Conservation (phyloP, 345 rosid genomes). For the Sonneratia caseolaris region DNA sequence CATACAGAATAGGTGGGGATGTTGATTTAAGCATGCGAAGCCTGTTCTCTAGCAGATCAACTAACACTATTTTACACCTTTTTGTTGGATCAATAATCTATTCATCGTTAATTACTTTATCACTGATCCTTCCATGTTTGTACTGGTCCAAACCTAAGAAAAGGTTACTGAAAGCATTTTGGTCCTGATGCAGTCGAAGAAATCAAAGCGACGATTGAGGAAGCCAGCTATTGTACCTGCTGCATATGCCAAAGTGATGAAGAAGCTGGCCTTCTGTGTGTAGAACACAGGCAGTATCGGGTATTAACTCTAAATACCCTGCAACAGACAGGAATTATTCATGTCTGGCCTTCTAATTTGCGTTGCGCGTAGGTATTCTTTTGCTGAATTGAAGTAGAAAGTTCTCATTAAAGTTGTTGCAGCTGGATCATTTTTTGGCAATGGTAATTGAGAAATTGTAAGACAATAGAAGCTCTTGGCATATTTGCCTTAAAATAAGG, state of each 20-base stretch:
- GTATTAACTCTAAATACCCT: neutral
- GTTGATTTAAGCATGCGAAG: too few relatives aligned
- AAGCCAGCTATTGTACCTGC: constrained; percentile 65
- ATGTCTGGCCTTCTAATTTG: neutral
- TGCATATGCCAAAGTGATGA: constrained; percentile 82
- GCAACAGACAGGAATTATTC: neutral
- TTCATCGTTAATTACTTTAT: neutral
- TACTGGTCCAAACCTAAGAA: neutral
- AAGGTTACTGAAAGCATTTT: neutral
- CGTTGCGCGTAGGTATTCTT: neutral
- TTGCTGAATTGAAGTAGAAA: neutral
- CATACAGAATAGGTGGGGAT: too few relatives aligned
- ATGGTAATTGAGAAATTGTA: neutral
- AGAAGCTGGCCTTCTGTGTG: constrained; percentile 59
- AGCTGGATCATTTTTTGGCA: neutral
- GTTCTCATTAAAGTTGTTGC: neutral
- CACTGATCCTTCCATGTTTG: neutral
- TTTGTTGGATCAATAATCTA: neutral
- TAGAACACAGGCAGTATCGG: constrained; percentile 8
- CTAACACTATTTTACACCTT: neutral
- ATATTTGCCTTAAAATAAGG: too few relatives aligned
- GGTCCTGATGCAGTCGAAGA: constrained; percentile 59
- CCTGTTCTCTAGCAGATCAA: too few relatives aligned
- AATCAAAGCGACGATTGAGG: constrained; percentile 76
- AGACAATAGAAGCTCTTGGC: neutral